phyloP scores from a whole-genome alignment of 139 green algal species.

The Tetraselmis striata region DNA sequence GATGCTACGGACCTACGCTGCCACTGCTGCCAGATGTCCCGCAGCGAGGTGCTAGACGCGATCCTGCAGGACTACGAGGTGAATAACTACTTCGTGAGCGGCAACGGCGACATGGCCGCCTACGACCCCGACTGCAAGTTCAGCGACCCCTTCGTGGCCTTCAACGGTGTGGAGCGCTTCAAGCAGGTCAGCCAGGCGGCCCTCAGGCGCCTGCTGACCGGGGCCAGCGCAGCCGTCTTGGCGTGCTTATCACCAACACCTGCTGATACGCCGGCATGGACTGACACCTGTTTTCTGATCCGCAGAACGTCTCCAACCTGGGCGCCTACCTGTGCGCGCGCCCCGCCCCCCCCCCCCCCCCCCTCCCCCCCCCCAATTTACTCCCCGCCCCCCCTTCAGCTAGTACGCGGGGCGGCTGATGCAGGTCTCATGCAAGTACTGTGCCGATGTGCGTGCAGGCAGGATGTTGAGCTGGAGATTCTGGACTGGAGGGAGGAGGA shows the following conservation, averaged over 20 bases:
- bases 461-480: background rate
- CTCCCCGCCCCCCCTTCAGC: too few relatives aligned
- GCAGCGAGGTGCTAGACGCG: background rate
- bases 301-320: constrained; percentile 10
- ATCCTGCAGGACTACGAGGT: constrained; percentile 8
- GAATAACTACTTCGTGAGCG: constrained; percentile 17
- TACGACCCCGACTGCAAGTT: constrained; percentile 13
- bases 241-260: too few relatives aligned
- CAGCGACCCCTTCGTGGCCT: constrained; percentile 8
- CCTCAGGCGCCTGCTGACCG: too few relatives aligned
- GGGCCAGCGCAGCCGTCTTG: too few relatives aligned
- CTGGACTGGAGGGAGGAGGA: background rate
- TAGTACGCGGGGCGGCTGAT: too few relatives aligned
- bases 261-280: too few relatives aligned
- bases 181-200: too few relatives aligned
- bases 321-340: background rate
- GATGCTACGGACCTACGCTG: too few relatives aligned
- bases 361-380: too few relatives aligned
- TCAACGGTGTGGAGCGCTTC: constrained; percentile 13
- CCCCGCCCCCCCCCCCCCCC: background rate
- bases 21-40: background rate
- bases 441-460: too few relatives aligned
- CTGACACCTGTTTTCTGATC: too few relatives aligned
- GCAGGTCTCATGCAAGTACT: too few relatives aligned
- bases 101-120: constrained; percentile 7